These are phyloP conservation scores for Suillus plorans DNA, from an alignment of 768 basidiomycete species.

Conservation along the genomic window DNA sequence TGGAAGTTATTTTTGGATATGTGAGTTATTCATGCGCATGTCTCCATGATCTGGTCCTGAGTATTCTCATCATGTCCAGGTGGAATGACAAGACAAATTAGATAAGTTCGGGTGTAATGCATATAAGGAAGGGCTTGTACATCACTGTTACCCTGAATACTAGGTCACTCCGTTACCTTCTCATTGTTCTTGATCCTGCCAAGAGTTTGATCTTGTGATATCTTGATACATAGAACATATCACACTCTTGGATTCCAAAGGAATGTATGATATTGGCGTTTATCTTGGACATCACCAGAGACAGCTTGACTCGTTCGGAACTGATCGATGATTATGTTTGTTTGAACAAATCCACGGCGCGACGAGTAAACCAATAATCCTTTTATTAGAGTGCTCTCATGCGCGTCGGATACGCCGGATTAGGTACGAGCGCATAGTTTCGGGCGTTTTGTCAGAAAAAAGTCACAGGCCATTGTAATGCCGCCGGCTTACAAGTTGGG, in stretches of 20 bases:
- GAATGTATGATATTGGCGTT: background rate
- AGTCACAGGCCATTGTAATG: no score
- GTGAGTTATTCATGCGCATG: constrained; percentile 45
- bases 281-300: background rate
- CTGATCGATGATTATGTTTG: no score
- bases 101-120: background rate
- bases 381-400: no score
- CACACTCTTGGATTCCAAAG: background rate
- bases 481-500: no score
- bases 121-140: background rate
- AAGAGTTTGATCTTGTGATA: background rate
- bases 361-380: no score
- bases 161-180: background rate
- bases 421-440: no score
- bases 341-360: no score
- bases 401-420: no score
- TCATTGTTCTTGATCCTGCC: background rate
- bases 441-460: no score
- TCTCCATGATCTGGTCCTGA: background rate
- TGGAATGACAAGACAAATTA: constrained; percentile 35
- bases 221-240: background rate
- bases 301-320: no score
- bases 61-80: constrained; percentile 14
- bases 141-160: background rate
- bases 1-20: constrained; percentile 91